Evolutionary conservation across 2,329 filamentous ascomycete species (phyloP), one percentile per base, ranked within the genome.

Genomic region (Apiospora phragmitis): DNA sequence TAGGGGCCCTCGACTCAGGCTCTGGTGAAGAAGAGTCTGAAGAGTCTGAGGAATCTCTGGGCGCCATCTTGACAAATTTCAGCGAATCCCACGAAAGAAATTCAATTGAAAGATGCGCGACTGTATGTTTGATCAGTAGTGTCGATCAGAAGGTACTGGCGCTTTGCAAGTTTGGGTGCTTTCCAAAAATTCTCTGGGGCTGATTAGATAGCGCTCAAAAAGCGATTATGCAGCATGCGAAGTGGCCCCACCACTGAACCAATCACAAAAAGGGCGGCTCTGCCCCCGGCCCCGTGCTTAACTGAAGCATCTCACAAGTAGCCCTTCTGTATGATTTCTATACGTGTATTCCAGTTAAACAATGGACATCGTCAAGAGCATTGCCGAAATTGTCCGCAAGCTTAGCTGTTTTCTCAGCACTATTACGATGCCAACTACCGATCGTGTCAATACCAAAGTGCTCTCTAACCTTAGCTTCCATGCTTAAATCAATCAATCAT

Each of bases 21-120:
- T 42, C 65, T 67, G 65, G 42, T 7, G 65, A 67, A 8, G 38
- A 42, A 26, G 41, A 42, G 12, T 21, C 43, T 9, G 21, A 47
- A 12, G 59, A 65, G 12, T 41, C 66, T 7, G 67, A 49, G 12
- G 67, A 55, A 26, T 42, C 72, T 76, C 62, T 73, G 72, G 69
- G 42, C 35, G 66, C 38, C 55, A 68, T 71, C 2, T 69, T 67
- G 41, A 35, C 18, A n/a, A 18, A n/a, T 21, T n/a, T 65, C 24
- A 29, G 26, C n/a, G 29, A 18, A 11, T 68, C 51, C 43, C 9
- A 14, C 12, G 14, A 14, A 7, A 9, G 21, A 12, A 45, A 67
- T 32, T 1, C 16, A 45, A 67, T 67, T 45, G 41, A 59, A 59
- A 21, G 18, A 59, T 35, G 51, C 51, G 51, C 51, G 51, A 35